Conservation (phyloP, 2,329 filamentous ascomycete species). For the Alternaria brassicicola region DNA sequence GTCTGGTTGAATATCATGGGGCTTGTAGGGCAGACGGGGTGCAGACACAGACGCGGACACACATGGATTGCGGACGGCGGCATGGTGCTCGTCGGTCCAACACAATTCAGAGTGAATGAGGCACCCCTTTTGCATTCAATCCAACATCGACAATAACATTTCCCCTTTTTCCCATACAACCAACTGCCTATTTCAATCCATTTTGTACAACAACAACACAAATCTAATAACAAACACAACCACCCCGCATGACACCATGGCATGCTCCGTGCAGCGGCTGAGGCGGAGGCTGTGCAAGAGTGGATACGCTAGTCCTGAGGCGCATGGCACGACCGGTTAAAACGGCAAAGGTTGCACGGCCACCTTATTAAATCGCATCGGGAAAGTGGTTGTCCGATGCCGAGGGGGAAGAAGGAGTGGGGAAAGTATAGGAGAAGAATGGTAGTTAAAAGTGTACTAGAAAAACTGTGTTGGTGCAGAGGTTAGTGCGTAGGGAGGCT, state of each 20-base stretch:
- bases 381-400: background rate
- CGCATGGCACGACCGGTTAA: background rate
- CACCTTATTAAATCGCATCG: background rate
- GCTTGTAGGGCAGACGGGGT: background rate
- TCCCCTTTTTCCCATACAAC: too few relatives aligned
- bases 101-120: too few relatives aligned
- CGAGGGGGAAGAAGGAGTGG: background rate
- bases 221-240: background rate
- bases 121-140: too few relatives aligned
- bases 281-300: background rate
- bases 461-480: too few relatives aligned
- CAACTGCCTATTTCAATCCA: too few relatives aligned
- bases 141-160: background rate
- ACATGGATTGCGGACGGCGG: background rate
- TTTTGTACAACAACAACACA: background rate
- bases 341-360: background rate
- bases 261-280: background rate
- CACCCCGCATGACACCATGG: background rate
- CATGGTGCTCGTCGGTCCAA: background rate
- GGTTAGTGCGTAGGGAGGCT: too few relatives aligned
- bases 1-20: constrained; percentile 5
- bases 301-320: background rate
- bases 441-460: too few relatives aligned
- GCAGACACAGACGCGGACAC: background rate
- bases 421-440: too few relatives aligned